A percentile compares a stretch with the other conserved stretches of the same genome.
phyloP scores from a whole-genome alignment of 805 yeast species.

The Candida gorgasii region DNA sequence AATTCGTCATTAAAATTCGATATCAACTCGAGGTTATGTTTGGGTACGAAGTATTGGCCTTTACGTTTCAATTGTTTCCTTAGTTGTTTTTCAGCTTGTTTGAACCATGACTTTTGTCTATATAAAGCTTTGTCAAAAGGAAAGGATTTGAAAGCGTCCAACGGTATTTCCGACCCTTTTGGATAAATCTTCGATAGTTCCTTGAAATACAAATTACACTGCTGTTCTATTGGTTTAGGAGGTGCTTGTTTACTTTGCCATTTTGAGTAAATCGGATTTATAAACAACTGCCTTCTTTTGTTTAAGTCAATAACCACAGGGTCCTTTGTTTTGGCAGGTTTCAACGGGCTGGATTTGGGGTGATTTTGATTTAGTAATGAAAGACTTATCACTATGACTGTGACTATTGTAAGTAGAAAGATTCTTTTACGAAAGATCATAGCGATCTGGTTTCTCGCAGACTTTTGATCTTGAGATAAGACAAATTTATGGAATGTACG shows the following conservation, averaged over 20 bases:
- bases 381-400: neutral
- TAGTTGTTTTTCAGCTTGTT: slow-evolving; percentile 18
- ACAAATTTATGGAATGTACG: too few species aligned
- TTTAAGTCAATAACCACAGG: slow-evolving; percentile 10
- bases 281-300: slow-evolving; percentile 12
- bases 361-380: neutral
- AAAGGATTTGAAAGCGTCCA: slow-evolving; percentile 12
- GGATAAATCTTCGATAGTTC: slow-evolving; percentile 13
- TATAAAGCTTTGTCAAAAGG: slow-evolving; percentile 23
- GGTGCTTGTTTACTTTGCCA: slow-evolving; percentile 8
- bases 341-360: neutral
- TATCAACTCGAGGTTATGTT: slow-evolving; percentile 15
- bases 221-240: slow-evolving; percentile 2
- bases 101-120: slow-evolving; percentile 28
- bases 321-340: neutral
- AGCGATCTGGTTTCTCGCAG: neutral
- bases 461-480: neutral
- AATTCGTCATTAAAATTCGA: slow-evolving; percentile 12
- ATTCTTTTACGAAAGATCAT: neutral
- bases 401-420: neutral
- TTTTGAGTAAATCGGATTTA: slow-evolving; percentile 20
- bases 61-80: slow-evolving; percentile 17
- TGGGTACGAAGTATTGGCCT: slow-evolving; percentile 15
- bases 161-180: slow-evolving; percentile 6
- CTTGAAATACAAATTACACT: slow-evolving; percentile 21